Base-by-base conservation (phyloP, 371 early-diverging fungal genomes). In the Blakeslea trispora region DNA sequence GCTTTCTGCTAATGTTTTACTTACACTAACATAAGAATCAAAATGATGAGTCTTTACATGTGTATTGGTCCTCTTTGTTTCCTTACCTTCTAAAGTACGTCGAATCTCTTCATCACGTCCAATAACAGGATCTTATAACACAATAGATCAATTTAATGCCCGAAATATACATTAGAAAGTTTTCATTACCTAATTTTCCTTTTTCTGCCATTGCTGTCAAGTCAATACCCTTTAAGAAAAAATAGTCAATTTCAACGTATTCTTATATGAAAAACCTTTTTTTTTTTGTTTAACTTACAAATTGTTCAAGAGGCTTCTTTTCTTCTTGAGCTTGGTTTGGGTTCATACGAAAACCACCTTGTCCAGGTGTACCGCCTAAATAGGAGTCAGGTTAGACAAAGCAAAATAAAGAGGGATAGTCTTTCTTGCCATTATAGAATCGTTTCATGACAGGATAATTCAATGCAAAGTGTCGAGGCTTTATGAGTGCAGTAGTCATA, bases 51-150 rank as follows among this genome's bases (percentile, higher is more conserved):
- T 1, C 34, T 23, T n/a, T n/a, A n/a, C n/a, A n/a, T n/a, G n/a
- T n/a, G n/a, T n/a, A n/a, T n/a, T n/a, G n/a, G n/a, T n/a, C n/a
- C n/a, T n/a, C n/a, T n/a, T n/a, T n/a, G n/a, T 23, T 42, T 10
- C 8, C 17, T 52, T 72, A 73, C 77, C 91, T 86, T 92, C 91
- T 45, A 92, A 81, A 10, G 91, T 87, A 32, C 88, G 71, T 55
- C 91, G 77, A 19, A 94, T 94, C 57, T 92, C 92, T 65, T 89
- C 85, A 53, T 91, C 93, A 51, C 93, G 74, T 13, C 91, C 91
- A 56, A 94, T 91, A 18, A 94, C 92, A 54, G 93, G 94, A 69
- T 92, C 93, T 78, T n/a, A n/a, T n/a, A n/a, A n/a, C n/a, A n/a
- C n/a, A n/a, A n/a, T n/a, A n/a, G n/a, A n/a, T n/a, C n/a, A n/a